phyloP scores from a whole-genome alignment of 2,329 filamentous ascomycete genomes.

The Fusarium euwallaceae region DNA sequence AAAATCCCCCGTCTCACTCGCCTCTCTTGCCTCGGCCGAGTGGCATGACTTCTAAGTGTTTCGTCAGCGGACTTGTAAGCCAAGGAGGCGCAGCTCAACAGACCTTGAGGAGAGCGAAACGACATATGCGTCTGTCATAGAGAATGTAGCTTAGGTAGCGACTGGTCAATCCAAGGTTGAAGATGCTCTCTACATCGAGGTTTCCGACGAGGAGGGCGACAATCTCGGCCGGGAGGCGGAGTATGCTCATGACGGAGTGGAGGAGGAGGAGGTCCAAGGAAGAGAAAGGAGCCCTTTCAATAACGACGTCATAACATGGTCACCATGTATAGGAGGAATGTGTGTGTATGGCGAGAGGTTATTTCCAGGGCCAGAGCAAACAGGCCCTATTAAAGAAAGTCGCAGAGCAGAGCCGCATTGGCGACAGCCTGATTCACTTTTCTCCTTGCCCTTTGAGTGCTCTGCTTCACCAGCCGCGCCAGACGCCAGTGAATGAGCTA shows the following conservation, averaged over 20 bases:
- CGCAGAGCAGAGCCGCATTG: slow-evolving; percentile 28
- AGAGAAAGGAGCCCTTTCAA: background rate
- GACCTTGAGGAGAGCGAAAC: slow-evolving; percentile 71
- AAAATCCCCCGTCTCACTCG: slow-evolving; percentile 33
- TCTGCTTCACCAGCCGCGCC: background rate
- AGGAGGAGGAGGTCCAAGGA: background rate
- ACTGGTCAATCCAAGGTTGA: slow-evolving; percentile 67
- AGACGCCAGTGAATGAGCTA: background rate
- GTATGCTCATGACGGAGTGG: slow-evolving; percentile 55
- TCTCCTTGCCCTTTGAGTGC: background rate
- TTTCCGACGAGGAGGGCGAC: slow-evolving; percentile 68
- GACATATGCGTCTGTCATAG: slow-evolving; percentile 68
- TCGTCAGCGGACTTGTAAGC: slow-evolving; percentile 35
- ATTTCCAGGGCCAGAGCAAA: slow-evolving; percentile 15
- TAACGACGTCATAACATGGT: slow-evolving; percentile 18
- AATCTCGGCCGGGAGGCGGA: slow-evolving; percentile 72
- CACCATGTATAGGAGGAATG: slow-evolving; percentile 13
- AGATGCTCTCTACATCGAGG: slow-evolving; percentile 70
- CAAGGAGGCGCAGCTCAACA: slow-evolving; percentile 6
- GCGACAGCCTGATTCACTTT: background rate
- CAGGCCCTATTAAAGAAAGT: background rate
- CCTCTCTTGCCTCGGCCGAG: slow-evolving; percentile 42
- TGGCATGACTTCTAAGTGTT: slow-evolving; percentile 35
- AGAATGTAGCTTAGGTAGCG: slow-evolving; percentile 64
- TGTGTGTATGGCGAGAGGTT: slow-evolving; percentile 4